These are phyloP conservation scores for Ustilago esculenta DNA, from an alignment of 1,284 basidiomycete genomes.

Conservation along the genomic window DNA sequence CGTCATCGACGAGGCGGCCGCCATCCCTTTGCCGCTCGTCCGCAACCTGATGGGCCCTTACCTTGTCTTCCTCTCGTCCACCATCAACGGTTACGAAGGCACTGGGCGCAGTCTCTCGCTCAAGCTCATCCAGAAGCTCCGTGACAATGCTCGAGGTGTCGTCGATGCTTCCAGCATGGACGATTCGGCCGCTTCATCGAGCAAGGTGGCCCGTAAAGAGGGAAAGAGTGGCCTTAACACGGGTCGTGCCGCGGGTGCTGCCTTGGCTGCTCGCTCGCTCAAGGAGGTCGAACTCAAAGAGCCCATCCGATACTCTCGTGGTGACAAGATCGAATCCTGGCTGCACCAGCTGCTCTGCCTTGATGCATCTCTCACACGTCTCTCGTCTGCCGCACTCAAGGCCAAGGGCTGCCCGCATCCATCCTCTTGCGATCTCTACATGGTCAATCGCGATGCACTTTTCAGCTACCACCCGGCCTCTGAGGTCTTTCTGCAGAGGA, in stretches of 20 bases:
- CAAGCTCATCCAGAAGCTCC: slow-evolving; percentile 95
- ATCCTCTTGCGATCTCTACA: slow-evolving; percentile 90
- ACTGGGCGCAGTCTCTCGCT: slow-evolving; percentile 96
- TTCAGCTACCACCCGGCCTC: slow-evolving; percentile 98
- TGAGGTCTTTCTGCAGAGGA: slow-evolving; percentile 94
- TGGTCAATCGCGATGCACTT: slow-evolving; percentile 93
- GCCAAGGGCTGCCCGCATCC: slow-evolving; percentile 77
- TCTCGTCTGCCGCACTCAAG: slow-evolving; percentile 67
- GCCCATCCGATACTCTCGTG: slow-evolving; percentile 89
- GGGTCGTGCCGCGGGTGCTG: slow-evolving; percentile 53
- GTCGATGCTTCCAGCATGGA: slow-evolving; percentile 44
- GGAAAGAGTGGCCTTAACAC: slow-evolving; percentile 45
- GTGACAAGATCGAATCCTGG: slow-evolving; percentile 94
- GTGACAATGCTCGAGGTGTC: slow-evolving; percentile 75
- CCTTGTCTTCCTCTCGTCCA: slow-evolving; percentile 97
- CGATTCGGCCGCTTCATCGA: slow-evolving; percentile 70
- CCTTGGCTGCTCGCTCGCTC: slow-evolving; percentile 75
- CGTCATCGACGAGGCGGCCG: slow-evolving; percentile 97
- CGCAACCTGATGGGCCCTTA: slow-evolving; percentile 95
- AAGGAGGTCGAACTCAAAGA: slow-evolving; percentile 94
- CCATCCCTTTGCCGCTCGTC: slow-evolving; percentile 94
- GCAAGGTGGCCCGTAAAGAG: slow-evolving; percentile 70
- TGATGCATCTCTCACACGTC: slow-evolving; percentile 81
- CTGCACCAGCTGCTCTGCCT: slow-evolving; percentile 90
- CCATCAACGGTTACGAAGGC: slow-evolving; percentile 99